phyloP scores from a whole-genome alignment of 805 yeast species.

The Tetrapisispora nanseiensis region DNA sequence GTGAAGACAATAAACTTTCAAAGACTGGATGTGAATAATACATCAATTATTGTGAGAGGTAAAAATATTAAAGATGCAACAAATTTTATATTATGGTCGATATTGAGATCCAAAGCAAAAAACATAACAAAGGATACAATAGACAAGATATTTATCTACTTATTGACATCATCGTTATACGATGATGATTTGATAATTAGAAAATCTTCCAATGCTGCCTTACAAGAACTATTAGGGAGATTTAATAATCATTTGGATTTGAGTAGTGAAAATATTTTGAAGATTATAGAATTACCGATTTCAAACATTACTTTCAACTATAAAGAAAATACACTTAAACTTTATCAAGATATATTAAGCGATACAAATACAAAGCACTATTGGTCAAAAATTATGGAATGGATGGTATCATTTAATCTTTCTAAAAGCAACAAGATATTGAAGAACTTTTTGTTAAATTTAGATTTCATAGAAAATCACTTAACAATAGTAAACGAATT shows the following conservation, averaged over 20 bases:
- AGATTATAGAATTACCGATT: slow-evolving; percentile 51
- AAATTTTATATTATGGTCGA: slow-evolving; percentile 77
- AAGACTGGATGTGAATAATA: slow-evolving; percentile 40
- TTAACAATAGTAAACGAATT: background rate
- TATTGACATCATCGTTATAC: slow-evolving; percentile 48
- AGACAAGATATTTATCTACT: slow-evolving; percentile 22
- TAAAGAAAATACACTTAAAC: slow-evolving; percentile 26
- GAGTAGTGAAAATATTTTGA: slow-evolving; percentile 23
- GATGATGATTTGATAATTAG: slow-evolving; percentile 69
- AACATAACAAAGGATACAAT: slow-evolving; percentile 7
- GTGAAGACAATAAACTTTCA: slow-evolving; percentile 45
- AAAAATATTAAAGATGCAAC: slow-evolving; percentile 73
- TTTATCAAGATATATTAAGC: slow-evolving; percentile 15
- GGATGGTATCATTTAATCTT: slow-evolving; percentile 18
- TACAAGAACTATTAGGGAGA: slow-evolving; percentile 80
- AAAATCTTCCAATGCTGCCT: slow-evolving; percentile 75
- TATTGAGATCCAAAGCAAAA: slow-evolving; percentile 34
- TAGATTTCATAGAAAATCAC: slow-evolving; percentile 6
- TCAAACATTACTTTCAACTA: slow-evolving; percentile 37
- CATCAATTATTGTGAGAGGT: slow-evolving; percentile 36
- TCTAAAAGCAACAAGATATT: slow-evolving; percentile 12
- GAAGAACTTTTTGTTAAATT: slow-evolving; percentile 8
- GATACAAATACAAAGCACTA: slow-evolving; percentile 10
- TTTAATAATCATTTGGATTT: slow-evolving; percentile 31
- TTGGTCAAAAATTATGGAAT: slow-evolving; percentile 16